phyloP scores from a whole-genome alignment of 306 rosid genomes.

The Quercus alba region DNA sequence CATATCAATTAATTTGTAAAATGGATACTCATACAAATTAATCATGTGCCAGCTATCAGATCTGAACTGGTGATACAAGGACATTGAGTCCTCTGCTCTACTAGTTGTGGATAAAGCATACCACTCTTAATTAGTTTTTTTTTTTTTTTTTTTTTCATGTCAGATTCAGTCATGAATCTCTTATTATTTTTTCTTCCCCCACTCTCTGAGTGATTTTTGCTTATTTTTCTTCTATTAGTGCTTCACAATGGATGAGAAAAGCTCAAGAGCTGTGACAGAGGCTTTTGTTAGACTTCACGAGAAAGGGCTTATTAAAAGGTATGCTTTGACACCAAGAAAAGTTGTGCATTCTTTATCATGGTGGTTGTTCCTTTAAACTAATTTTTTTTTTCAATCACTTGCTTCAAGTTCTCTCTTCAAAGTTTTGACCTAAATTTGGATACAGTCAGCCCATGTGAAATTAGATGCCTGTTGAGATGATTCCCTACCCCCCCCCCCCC shows the following conservation, averaged over 20 bases:
- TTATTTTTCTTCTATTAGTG: conserved; percentile 43
- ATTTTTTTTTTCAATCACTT: conserved; percentile 1
- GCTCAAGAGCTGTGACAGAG: conserved; percentile 86
- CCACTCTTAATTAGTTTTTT: not conserved
- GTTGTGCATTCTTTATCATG: not conserved
- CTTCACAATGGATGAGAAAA: conserved; percentile 92
- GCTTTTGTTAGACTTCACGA: conserved; percentile 83
- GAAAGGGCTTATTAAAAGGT: conserved; percentile 80
- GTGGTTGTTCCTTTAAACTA: conserved; percentile 9
- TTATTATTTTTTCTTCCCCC: not conserved
- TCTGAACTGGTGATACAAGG: too few species aligned
- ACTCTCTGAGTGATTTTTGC: not conserved
- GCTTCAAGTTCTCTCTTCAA: not conserved
- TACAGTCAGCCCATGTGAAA: not conserved
- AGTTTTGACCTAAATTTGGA: not conserved
- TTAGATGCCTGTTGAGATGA: not conserved
- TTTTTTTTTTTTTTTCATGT: not conserved
- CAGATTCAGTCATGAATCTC: not conserved
- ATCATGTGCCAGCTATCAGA: too few species aligned
- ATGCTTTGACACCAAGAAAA: conserved; percentile 19
- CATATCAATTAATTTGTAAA: too few species aligned
- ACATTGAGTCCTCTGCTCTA: too few species aligned
- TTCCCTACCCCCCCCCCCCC: too few species aligned
- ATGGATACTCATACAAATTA: too few species aligned
- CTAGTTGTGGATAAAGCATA: too few species aligned